phyloP scores from a whole-genome alignment of 257 asterid species.

The Vinca minor region DNA sequence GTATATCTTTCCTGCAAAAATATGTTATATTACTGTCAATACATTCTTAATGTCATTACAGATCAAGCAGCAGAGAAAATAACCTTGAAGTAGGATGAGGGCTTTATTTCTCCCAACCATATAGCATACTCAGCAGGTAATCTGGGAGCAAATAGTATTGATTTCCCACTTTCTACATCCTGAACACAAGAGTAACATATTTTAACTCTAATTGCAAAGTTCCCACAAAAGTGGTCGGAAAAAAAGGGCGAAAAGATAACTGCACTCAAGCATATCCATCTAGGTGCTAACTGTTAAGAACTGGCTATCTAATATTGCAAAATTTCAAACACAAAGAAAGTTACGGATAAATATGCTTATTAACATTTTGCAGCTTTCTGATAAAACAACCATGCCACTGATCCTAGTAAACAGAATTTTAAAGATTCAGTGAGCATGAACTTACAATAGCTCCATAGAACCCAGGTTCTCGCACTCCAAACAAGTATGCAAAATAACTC shows the following conservation, averaged over 20 bases:
- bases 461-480: conserved; percentile 95
- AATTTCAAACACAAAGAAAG: not conserved
- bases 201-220: conserved; percentile 3
- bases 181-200: conserved; percentile 23
- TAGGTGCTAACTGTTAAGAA: not conserved
- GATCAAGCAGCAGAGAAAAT: conserved; percentile 9
- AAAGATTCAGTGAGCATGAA: conserved; percentile 10
- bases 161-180: conserved; percentile 79
- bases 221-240: not conserved
- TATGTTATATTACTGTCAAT: conserved; percentile 9
- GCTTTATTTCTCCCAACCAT: conserved; percentile 93
- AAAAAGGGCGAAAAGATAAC: not conserved
- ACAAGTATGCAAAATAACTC: conserved; percentile 93
- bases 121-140: conserved; percentile 77
- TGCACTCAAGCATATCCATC: not conserved
- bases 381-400: not conserved
- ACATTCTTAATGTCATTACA: not conserved
- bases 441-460: conserved; percentile 96
- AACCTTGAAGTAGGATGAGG: conserved; percentile 72
- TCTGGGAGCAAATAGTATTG: conserved; percentile 83
- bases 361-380: not conserved
- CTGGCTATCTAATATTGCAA: not conserved
- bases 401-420: not conserved
- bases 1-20: conserved; percentile 64
- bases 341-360: not conserved